These are phyloP conservation scores for Lactuca sativa DNA, from an alignment of 129 eudicot species.

Conservation along the genomic window DNA sequence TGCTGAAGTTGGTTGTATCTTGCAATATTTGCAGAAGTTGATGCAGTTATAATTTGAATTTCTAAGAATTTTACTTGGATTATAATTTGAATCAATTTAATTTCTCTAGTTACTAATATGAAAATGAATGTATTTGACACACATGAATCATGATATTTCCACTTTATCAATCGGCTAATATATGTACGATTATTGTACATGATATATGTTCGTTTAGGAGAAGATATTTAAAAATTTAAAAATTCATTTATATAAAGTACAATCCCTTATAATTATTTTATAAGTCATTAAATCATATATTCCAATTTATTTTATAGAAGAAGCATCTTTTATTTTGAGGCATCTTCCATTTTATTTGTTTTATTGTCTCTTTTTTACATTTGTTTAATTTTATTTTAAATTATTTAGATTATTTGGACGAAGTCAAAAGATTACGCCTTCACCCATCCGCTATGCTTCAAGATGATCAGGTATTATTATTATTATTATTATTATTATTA, in stretches of 20 bases:
- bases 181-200: neutral
- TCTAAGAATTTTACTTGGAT: too few relatives aligned
- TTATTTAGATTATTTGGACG: constrained; percentile 17
- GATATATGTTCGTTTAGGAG: neutral
- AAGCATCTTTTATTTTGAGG: constrained; percentile 8
- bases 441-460: constrained; percentile 5
- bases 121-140: neutral
- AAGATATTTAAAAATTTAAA: too few relatives aligned
- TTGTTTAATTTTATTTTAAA: neutral
- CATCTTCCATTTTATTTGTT: neutral
- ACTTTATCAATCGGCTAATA: neutral
- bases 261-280: too few relatives aligned
- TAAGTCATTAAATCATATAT: too few relatives aligned
- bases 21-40: too few relatives aligned
- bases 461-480: constrained; percentile 29
- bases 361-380: neutral
- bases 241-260: too few relatives aligned
- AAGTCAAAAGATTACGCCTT: constrained; percentile 13
- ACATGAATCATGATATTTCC: neutral
- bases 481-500: neutral
- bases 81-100: too few relatives aligned
- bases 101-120: too few relatives aligned
- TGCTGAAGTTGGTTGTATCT: too few relatives aligned
- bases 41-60: too few relatives aligned
- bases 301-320: too few relatives aligned